Evolutionary conservation across 176 grass and related monocot species (phyloP), one percentile per base, ranked within the genome.

Genomic region (Eleusine coracana): DNA sequence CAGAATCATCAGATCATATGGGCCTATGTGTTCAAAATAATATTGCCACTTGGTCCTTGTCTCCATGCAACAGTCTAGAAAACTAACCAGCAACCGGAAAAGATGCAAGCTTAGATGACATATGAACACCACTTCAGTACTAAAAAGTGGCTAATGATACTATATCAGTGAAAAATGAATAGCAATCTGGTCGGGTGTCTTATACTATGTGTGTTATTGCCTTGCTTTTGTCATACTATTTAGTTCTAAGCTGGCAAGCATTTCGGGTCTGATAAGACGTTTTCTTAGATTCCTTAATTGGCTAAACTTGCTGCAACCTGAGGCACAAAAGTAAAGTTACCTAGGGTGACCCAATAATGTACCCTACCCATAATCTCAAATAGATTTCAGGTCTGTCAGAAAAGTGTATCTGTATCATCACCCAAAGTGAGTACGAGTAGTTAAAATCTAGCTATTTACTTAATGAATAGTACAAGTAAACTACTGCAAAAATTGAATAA

Each of bases 1-100:
- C 77, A 89, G 88, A 89, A 89, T 86, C 88, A 83, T 83, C 80
- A 65, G 73, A 83, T 91, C 86, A 80, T 87, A 69, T 59, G 63
- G 79, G 25, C 78, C 75, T 86, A 68, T 29, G 50, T 73, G 66
- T 71, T 75, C 42, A 73, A 16, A 74, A 81, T 71, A 86, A 72
- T 85, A 75, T 66, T 78, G 78, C 70, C 28, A 78, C 50, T 83
- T 87, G 78, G 78, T 73, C 77, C 46, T 31, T 65, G 85, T 87
- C 87, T 85, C 37, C 69, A 71, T 70, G 76, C 74, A 64, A 9
- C 17, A 60, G 34, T 73, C 54, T 74, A 40, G 59, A 80, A 82
- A 39, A 54, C 67, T 61, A 38, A 86, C 25, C 75, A 61, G 10
- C 37, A 60, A 78, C 40, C 72, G 41, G 76, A 29, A 83, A 82